Evolutionary conservation across 78 protist genomes (phyloP), one percentile per base, ranked within the genome.

Genomic region (Dictyostelium capitatum): DNA sequence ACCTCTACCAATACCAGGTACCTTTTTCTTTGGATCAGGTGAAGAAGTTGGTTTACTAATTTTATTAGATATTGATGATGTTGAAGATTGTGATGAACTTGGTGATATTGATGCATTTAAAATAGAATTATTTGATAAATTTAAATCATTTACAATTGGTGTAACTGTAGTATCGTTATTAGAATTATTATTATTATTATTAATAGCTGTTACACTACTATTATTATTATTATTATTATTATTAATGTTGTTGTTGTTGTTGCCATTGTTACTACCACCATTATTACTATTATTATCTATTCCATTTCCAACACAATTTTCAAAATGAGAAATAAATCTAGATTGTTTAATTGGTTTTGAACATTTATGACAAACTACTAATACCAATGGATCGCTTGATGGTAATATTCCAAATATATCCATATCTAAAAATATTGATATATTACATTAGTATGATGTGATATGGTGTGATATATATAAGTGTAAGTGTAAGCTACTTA

Each of bases 361-460:
- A 47, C 91, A 84, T 43, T 74, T 84, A 28, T 74, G 78, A 47
- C 91, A 84, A 19, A 84, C 75, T 3, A 57, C 82, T 32, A 84
- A 84, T 5, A 84, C 91, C 50, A 84, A 59, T 19, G 81, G 77
- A 4, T 84, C 91, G 28, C 74, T 74, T n/a, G 91, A 84, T 59
- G 91, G 91, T 28, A 72, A 28, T 11, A 84, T 43, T 11, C 91
- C 91, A 74, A 84, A 84, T 23, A 84, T 64, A 84, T 84, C 91
- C 91, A 84, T 84, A 59, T 84, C 91, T 84, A 47, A 4, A 12
- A 51, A 37, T 37, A 37, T 37, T 37, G 43, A 37, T 37, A 37
- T 11, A 12, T 3, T 54, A 54, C 62, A 54, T 12, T 54, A 19
- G 41, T 9, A 41, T 41, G 14, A 1, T 20, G 0, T 17, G 8